These are phyloP conservation scores for grape (Vitis vinifera) DNA, from an alignment of 164 flowering plant species.

Conservation along the genomic window DNA sequence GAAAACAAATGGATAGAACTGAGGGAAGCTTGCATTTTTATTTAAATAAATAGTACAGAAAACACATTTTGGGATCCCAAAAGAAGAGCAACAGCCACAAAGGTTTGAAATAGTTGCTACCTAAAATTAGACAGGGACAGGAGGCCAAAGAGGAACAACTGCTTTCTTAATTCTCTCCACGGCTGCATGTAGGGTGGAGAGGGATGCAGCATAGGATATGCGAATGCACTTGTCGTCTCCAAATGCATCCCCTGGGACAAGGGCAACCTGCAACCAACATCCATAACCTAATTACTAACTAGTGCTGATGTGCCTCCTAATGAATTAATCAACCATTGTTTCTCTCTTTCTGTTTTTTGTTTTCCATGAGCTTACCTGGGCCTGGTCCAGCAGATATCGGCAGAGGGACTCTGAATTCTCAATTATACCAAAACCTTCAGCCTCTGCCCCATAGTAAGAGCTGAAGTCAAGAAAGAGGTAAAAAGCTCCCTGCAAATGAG, in stretches of 20 bases:
- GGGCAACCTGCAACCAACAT: conserved; percentile 65
- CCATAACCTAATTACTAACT: neutral
- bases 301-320: neutral
- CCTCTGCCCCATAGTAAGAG: conserved; percentile 77
- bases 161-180: conserved; percentile 75
- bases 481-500: conserved; percentile 85
- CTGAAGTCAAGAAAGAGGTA: conserved; percentile 88
- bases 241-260: conserved; percentile 96
- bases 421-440: conserved; percentile 77
- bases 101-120: neutral
- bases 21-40: neutral
- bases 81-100: neutral
- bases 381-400: conserved; percentile 77
- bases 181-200: conserved; percentile 70
- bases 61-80: neutral
- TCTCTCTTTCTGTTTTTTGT: too few relatives aligned
- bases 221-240: conserved; percentile 94
- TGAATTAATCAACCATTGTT: too few relatives aligned
- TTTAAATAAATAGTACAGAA: neutral
- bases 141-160: conserved; percentile 42
- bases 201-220: conserved; percentile 88
- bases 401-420: conserved; percentile 81
- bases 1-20: neutral
- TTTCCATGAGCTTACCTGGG: conserved; percentile 51
- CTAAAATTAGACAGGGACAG: conserved; percentile 43